Percentiles rank a stretch among this genome's conserved stretches.
Conservation (phyloP, 306 rosid species). For the Acacia acuminata region DNA sequence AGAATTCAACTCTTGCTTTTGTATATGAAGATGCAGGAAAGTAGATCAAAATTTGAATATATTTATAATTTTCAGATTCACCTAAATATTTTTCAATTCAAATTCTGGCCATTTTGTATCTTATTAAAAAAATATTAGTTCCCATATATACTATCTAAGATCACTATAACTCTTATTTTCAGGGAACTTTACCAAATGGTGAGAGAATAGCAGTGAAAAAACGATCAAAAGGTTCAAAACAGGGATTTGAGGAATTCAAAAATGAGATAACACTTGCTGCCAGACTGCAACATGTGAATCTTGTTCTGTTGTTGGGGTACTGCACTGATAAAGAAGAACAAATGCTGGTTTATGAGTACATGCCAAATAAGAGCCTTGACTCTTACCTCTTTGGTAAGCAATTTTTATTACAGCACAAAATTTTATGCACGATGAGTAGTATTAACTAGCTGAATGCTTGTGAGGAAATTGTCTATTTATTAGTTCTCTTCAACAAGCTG, state of each 20-base stretch:
- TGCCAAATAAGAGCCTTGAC: neutral
- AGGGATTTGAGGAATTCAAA: slow-evolving; percentile 51
- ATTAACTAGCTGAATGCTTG: too few relatives aligned
- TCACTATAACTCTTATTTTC: too few relatives aligned
- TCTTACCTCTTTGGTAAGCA: neutral
- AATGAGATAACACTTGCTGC: slow-evolving; percentile 40
- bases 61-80: too few relatives aligned
- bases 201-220: slow-evolving; percentile 49
- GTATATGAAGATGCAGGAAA: too few relatives aligned
- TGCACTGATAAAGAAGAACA: neutral
- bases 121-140: too few relatives aligned
- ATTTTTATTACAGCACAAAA: neutral
- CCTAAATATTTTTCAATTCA: too few relatives aligned
- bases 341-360: neutral
- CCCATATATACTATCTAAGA: too few relatives aligned
- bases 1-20: too few relatives aligned
- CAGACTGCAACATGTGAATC: neutral
- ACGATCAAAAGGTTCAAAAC: slow-evolving; percentile 47
- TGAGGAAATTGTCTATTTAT: too few relatives aligned
- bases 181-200: slow-evolving; percentile 8
- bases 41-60: too few relatives aligned
- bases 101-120: too few relatives aligned
- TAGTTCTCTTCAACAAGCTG: too few relatives aligned
- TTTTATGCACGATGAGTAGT: neutral
- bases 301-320: neutral